These are phyloP conservation scores for Cladophialophora psammophila DNA, from an alignment of 2,329 filamentous ascomycete genomes.

Conservation along the genomic window DNA sequence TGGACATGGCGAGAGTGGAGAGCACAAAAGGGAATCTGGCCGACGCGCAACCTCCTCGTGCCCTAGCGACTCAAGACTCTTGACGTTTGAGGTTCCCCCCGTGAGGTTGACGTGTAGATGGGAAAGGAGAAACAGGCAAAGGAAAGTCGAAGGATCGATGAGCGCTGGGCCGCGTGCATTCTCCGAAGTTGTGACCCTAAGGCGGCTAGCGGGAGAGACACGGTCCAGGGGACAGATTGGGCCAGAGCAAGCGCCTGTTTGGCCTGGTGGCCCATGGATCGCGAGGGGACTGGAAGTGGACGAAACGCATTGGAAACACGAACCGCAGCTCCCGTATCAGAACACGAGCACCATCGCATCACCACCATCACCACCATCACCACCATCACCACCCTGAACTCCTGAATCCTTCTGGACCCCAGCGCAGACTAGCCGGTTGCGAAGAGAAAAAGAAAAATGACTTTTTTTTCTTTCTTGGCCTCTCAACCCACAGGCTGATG, in stretches of 20 bases:
- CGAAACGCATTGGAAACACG: slow-evolving; percentile 24
- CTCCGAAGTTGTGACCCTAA: slow-evolving; percentile 17
- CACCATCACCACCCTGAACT: slow-evolving; percentile 2
- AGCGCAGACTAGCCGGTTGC: slow-evolving; percentile 7
- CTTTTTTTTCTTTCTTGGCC: too few relatives aligned
- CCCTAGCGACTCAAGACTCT: slow-evolving; percentile 15
- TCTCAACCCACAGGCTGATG: neutral
- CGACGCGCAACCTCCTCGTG: slow-evolving; percentile 7
- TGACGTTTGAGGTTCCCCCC: slow-evolving; percentile 15
- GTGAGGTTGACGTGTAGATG: neutral
- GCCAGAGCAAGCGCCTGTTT: slow-evolving; percentile 13
- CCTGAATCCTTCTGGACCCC: slow-evolving; percentile 12
- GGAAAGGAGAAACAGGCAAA: neutral
- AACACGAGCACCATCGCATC: neutral
- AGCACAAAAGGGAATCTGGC: neutral
- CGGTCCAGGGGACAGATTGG: slow-evolving; percentile 9
- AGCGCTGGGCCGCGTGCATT: slow-evolving; percentile 12
- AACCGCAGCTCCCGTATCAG: slow-evolving; percentile 10
- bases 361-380: neutral
- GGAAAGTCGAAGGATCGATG: slow-evolving; percentile 14
- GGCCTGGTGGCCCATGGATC: neutral
- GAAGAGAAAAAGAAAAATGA: neutral
- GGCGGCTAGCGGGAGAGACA: slow-evolving; percentile 2
- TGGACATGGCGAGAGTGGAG: neutral
- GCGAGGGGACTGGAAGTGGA: neutral